phyloP scores from a whole-genome alignment of 1,284 basidiomycete species.

The Pyrrhoderma lamaoense region DNA sequence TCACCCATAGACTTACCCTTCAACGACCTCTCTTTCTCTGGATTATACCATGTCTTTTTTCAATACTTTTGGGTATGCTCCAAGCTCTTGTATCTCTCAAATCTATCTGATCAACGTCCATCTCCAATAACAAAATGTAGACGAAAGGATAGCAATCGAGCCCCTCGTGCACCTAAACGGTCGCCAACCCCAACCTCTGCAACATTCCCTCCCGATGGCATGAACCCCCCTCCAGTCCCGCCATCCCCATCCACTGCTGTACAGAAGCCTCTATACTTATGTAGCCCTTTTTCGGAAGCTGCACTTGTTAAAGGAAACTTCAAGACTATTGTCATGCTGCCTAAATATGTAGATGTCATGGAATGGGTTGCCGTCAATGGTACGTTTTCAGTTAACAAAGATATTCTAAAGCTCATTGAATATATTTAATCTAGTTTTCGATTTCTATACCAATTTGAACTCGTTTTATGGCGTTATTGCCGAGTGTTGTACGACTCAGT shows the following conservation, averaged over 20 bases:
- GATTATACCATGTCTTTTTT: constrained; percentile 13
- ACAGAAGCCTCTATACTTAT: constrained; percentile 78
- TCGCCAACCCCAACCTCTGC: constrained; percentile 66
- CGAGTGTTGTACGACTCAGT: constrained; percentile 88
- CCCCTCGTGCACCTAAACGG: constrained; percentile 54
- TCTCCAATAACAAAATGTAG: constrained; percentile 28
- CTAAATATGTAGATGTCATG: constrained; percentile 95
- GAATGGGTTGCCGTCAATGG: constrained; percentile 99
- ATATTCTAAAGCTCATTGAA: background rate
- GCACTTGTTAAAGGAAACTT: constrained; percentile 98
- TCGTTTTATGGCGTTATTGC: constrained; percentile 95
- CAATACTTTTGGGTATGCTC: constrained; percentile 13
- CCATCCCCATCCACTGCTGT: constrained; percentile 33
- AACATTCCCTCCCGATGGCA: constrained; percentile 43
- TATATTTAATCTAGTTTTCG: constrained; percentile 57
- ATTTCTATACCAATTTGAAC: constrained; percentile 96
- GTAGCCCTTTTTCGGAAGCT: constrained; percentile 92
- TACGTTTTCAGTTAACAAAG: constrained; percentile 36
- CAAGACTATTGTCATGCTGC: constrained; percentile 96
- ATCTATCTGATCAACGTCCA: constrained; percentile 1
- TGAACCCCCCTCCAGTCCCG: constrained; percentile 35
- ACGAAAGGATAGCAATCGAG: constrained; percentile 57
- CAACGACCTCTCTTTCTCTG: background rate
- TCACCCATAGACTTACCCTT: no score
- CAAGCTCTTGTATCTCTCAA: constrained; percentile 8